These are phyloP conservation scores for Coniochaeta hoffmannii DNA, from an alignment of 2,329 filamentous ascomycete genomes.

Conservation along the genomic window DNA sequence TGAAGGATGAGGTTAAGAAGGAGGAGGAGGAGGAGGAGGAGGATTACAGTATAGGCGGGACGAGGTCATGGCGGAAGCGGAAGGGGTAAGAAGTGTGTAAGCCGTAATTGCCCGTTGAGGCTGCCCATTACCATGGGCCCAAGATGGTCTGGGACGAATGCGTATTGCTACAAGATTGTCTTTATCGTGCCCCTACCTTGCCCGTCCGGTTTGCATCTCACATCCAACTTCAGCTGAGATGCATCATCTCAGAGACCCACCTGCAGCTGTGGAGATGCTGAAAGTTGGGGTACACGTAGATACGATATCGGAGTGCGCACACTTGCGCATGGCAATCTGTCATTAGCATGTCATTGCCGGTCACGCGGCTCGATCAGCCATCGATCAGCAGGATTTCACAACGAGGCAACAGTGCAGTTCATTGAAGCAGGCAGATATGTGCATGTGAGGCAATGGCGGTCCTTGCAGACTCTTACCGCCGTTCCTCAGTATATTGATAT, in stretches of 20 bases:
- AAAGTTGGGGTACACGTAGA: background rate
- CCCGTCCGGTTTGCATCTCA: too few relatives aligned
- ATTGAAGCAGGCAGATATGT: background rate
- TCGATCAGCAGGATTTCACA: background rate
- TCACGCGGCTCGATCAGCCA: background rate
- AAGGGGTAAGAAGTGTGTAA: conserved; percentile 7
- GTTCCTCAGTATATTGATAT: background rate
- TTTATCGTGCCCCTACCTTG: too few relatives aligned
- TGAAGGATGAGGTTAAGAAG: background rate
- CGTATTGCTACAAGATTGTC: too few relatives aligned
- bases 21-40: conserved; percentile 18
- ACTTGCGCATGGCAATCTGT: background rate
- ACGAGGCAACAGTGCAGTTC: background rate
- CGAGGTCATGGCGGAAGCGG: conserved; percentile 23
- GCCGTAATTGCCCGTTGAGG: background rate
- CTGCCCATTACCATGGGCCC: too few relatives aligned
- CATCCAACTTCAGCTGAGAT: too few relatives aligned
- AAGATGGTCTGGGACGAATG: too few relatives aligned
- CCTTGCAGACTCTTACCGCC: background rate
- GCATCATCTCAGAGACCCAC: background rate
- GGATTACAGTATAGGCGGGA: conserved; percentile 11
- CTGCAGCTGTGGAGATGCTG: background rate
- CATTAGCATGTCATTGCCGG: background rate
- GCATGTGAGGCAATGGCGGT: background rate
- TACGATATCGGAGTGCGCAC: background rate